These are phyloP conservation scores for Pythium scleroteichum DNA, from an alignment of 352 stramenopile species.

Conservation along the genomic window DNA sequence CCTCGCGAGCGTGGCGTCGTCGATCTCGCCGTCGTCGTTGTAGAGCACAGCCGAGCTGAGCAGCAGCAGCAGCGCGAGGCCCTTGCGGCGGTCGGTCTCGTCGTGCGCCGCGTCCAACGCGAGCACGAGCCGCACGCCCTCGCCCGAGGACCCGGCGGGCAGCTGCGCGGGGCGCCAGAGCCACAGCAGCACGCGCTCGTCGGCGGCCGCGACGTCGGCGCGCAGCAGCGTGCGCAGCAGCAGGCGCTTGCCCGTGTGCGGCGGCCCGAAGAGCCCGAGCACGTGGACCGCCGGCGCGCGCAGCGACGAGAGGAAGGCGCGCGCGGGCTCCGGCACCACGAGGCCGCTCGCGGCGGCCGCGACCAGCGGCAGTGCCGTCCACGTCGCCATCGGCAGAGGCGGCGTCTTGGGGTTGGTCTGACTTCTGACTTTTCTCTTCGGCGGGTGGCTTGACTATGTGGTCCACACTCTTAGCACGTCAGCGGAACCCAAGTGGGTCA, in stretches of 20 bases:
- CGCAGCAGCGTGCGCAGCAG: conserved; percentile 49
- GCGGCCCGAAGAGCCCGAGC: conserved; percentile 44
- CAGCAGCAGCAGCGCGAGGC: conserved; percentile 48
- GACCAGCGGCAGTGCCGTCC: conserved; percentile 46
- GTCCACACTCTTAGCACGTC: too few relatives aligned
- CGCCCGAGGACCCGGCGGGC: not conserved
- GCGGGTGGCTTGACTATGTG: conserved; percentile 8
- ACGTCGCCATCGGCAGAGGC: conserved; percentile 15
- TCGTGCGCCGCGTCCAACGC: conserved; percentile 11
- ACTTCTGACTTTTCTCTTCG: conserved; percentile 4
- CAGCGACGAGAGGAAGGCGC: conserved; percentile 27
- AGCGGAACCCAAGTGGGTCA: conserved; percentile 9
- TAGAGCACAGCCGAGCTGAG: conserved; percentile 63
- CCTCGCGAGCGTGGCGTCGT: conserved; percentile 38
- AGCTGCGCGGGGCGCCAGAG: conserved; percentile 30
- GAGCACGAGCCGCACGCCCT: conserved; percentile 21
- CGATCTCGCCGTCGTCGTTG: conserved; percentile 58
- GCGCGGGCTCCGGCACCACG: conserved; percentile 28
- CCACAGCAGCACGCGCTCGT: conserved; percentile 45
- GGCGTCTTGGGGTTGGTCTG: not conserved
- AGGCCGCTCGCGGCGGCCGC: not conserved
- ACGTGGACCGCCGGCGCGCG: conserved; percentile 31
- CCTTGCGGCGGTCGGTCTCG: conserved; percentile 11
- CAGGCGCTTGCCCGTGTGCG: conserved; percentile 42
- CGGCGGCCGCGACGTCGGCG: conserved; percentile 24